Conservation (phyloP, 495 filamentous ascomycete genomes). For the Hapsidospora chrysogenum region DNA sequence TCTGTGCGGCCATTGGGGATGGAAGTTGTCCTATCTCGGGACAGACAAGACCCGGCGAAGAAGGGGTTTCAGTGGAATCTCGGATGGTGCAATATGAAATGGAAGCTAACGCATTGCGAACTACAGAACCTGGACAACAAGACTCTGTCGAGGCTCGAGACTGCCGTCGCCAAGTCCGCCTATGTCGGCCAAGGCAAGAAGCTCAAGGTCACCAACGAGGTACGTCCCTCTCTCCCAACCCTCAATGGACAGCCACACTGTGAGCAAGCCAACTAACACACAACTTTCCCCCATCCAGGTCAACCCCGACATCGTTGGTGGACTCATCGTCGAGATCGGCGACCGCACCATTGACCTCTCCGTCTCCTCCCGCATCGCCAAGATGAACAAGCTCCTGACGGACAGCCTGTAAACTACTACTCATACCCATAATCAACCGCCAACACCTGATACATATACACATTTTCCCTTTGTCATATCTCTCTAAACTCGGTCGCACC, state of each 20-base stretch:
- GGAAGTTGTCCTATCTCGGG: background rate
- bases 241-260: no score
- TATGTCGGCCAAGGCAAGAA: conserved; percentile 88
- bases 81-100: background rate
- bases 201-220: conserved; percentile 88
- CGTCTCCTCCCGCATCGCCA: conserved; percentile 84
- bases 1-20: background rate
- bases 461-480: no score
- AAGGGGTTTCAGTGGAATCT: background rate
- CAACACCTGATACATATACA: no score
- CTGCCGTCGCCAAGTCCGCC: conserved; percentile 72
- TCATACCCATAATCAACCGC: no score
- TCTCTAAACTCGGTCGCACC: no score
- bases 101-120: no score
- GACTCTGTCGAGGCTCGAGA: conserved; percentile 69
- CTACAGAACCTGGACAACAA: conserved; percentile 74
- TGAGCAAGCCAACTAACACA: conserved; percentile 4
- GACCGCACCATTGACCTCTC: conserved; percentile 96
- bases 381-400: conserved; percentile 97
- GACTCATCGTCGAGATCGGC: conserved; percentile 88
- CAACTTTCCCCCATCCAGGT: conserved; percentile 41
- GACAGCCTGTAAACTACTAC: conserved; percentile 73
- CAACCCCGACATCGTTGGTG: conserved; percentile 85
- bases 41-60: background rate
- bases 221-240: conserved; percentile 21